Percentiles rank a stretch among this genome's conserved stretches.
phyloP scores from a whole-genome alignment of 23 red algal genomes.

The Agarophyton chilense region DNA sequence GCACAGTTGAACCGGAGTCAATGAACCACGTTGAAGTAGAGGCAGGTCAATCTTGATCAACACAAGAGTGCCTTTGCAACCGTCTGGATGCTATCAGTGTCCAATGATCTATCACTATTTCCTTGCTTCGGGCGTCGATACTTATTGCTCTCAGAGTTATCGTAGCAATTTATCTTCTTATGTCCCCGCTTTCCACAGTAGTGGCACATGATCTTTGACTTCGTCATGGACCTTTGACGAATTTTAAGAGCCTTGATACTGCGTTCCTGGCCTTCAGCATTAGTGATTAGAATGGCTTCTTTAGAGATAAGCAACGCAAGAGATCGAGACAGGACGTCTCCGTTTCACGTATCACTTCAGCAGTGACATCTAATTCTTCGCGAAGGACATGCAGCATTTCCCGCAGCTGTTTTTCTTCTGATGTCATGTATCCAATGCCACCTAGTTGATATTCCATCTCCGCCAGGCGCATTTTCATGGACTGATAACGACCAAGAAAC shows the following conservation, averaged over 20 bases:
- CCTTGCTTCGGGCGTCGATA: not conserved
- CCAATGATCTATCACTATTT: not conserved
- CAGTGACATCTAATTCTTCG: not conserved
- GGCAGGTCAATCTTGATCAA: not conserved
- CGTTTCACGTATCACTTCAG: constrained; percentile 8
- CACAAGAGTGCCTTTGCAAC: not conserved
- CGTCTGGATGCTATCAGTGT: not conserved
- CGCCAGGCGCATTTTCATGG: constrained; percentile 6
- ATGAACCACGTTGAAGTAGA: not conserved
- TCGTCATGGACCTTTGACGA: not conserved
- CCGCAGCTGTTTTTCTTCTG: not conserved
- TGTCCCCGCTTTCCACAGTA: not conserved
- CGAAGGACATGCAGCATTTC: not conserved
- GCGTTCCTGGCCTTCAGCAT: not conserved
- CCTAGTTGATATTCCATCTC: constrained; percentile 13
- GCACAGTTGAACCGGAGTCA: not conserved
- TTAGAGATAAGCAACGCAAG: not conserved
- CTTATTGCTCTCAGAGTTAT: constrained; percentile 20
- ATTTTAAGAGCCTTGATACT: not conserved
- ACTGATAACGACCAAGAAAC: not conserved
- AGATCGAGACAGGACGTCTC: not conserved
- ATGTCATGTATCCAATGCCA: not conserved
- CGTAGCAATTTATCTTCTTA: constrained; percentile 5
- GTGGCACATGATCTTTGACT: not conserved
- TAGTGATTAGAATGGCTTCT: not conserved